Evolutionary conservation across 305 asterid species (phyloP).

Genomic region (Caryopteris hybrid): DNA sequence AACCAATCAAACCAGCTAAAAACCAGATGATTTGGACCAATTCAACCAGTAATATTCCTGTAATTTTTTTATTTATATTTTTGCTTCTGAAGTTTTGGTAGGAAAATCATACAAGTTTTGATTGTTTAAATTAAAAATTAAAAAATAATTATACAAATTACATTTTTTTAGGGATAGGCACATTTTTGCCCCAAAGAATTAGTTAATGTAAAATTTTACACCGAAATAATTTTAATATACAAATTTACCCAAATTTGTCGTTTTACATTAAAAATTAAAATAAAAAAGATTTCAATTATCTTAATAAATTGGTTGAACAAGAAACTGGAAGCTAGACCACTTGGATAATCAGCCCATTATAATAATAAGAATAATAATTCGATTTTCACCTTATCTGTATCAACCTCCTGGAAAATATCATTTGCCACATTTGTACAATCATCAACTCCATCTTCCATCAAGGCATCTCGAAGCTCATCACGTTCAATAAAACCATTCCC

Average conservation of each 20-base stretch:
- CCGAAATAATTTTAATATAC: too few species aligned
- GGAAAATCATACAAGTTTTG: neutral
- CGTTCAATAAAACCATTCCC: constrained; percentile 78
- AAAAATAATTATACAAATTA: neutral
- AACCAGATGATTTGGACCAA: too few species aligned
- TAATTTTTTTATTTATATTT: neutral
- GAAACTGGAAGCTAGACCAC: neutral
- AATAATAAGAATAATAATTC: neutral
- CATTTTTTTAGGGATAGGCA: too few species aligned
- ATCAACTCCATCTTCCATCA: constrained; percentile 85
- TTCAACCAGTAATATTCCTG: too few species aligned
- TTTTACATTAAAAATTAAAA: too few species aligned
- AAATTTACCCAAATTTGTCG: too few species aligned
- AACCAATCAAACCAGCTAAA: too few species aligned
- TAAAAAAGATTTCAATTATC: too few species aligned
- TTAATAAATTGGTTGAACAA: too few species aligned
- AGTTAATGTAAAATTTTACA: too few species aligned
- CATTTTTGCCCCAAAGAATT: too few species aligned
- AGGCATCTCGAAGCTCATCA: constrained; percentile 72
- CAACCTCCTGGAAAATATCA: constrained; percentile 95
- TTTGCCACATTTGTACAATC: constrained; percentile 85
- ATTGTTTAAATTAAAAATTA: neutral
- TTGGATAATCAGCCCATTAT: neutral
- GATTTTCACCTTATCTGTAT: constrained; percentile 76
- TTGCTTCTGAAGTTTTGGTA: neutral